A percentile compares a stretch with the other conserved stretches of the same genome.
These are phyloP conservation scores for Chloranthus sessilifolius DNA, from an alignment of 164 flowering plant species.

Conservation along the genomic window DNA sequence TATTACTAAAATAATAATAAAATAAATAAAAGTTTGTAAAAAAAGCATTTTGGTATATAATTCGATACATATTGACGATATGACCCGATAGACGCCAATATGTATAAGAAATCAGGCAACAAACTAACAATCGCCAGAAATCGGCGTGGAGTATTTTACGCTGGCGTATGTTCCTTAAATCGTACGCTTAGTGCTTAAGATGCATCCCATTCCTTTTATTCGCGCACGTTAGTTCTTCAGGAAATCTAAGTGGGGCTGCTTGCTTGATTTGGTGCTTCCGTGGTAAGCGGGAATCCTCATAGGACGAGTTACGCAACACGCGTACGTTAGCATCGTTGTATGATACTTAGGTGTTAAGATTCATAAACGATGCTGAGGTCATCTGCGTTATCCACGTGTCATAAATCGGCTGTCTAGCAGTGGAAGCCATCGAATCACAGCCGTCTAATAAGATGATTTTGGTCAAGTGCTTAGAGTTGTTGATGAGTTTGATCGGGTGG, in stretches of 20 bases:
- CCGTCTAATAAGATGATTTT: too few relatives aligned
- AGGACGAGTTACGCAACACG: neutral
- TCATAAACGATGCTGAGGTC: too few relatives aligned
- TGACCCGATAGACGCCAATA: neutral
- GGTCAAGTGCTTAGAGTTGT: too few relatives aligned
- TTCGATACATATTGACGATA: neutral
- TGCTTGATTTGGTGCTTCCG: neutral
- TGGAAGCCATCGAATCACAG: too few relatives aligned
- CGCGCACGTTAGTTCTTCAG: neutral
- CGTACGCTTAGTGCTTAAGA: slow-evolving; percentile 6
- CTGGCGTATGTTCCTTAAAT: slow-evolving; percentile 1
- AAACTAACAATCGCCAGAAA: neutral
- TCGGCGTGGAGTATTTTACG: neutral
- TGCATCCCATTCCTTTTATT: neutral
- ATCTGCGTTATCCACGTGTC: too few relatives aligned
- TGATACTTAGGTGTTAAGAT: too few relatives aligned
- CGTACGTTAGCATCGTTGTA: slow-evolving; percentile 1
- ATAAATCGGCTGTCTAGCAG: too few relatives aligned
- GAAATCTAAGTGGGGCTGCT: neutral
- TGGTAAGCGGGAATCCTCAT: neutral
- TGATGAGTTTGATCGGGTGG: too few relatives aligned
- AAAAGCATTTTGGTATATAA: neutral
- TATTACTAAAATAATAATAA: too few relatives aligned
- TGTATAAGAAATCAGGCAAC: neutral
- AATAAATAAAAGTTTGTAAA: too few relatives aligned